Evolutionary conservation across 129 eudicot species (phyloP).

Genomic region (Helianthus annuus): HanXRQr2.0-SUNRISE NC_035436.2:158190811-158191310

Average conservation of each 20-base stretch:
- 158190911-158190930: no score
- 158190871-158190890: no score
- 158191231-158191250: conserved; percentile 39
- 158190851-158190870: no score
- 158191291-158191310: conserved; percentile 49
- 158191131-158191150: conserved; percentile 65
- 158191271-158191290: conserved; percentile 70
- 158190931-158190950: no score
- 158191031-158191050: conserved; percentile 6
- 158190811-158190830: no score
- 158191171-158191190: conserved; percentile 58
- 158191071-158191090: conserved; percentile 53
- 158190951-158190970: no score
- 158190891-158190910: no score
- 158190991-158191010: conserved; percentile 1
- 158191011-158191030: conserved; percentile 1
- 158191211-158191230: conserved; percentile 69
- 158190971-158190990: no score
- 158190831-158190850: no score
- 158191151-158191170: conserved; percentile 51
- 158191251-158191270: conserved; percentile 69
- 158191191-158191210: conserved; percentile 63
- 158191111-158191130: conserved; percentile 76
- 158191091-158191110: conserved; percentile 49
- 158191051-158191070: conserved; percentile 24